Conservation (phyloP, 2,329 filamentous ascomycete species). For the Fusarium azukiicola region DNA sequence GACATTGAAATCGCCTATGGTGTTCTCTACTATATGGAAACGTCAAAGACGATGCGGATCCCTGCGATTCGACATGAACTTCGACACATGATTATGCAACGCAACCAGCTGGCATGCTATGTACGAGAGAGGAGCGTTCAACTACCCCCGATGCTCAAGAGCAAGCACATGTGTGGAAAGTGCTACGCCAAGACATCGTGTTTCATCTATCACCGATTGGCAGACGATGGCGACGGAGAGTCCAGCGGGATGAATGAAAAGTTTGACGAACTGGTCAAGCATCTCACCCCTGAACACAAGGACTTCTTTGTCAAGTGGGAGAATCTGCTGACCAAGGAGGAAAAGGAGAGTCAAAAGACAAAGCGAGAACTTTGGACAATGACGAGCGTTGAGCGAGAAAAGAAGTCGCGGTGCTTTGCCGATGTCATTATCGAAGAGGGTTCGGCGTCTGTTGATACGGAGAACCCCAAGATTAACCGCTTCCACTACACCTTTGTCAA, state of each 20-base stretch:
- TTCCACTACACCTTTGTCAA: constrained; percentile 94
- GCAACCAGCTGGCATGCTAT: constrained; percentile 93
- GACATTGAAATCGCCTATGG: constrained; percentile 95
- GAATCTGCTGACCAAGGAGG: constrained; percentile 94
- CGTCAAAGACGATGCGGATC: constrained; percentile 91
- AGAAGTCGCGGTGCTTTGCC: constrained; percentile 93
- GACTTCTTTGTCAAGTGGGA: constrained; percentile 98
- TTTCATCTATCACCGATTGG: constrained; percentile 95
- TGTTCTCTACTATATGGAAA: constrained; percentile 97
- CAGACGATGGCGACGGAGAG: constrained; percentile 90
- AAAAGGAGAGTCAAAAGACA: constrained; percentile 92
- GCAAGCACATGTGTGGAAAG: constrained; percentile 88
- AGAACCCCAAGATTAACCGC: constrained; percentile 92
- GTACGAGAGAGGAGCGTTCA: constrained; percentile 89
- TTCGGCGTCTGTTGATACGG: constrained; percentile 84
- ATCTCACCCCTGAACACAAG: constrained; percentile 87
- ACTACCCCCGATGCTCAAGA: constrained; percentile 92
- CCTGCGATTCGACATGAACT: constrained; percentile 93
- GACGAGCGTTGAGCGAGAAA: constrained; percentile 93
- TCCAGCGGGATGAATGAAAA: constrained; percentile 90
- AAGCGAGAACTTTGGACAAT: constrained; percentile 98
- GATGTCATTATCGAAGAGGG: constrained; percentile 91
- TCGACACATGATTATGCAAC: constrained; percentile 97
- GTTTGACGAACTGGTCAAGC: constrained; percentile 89
- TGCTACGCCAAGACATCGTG: constrained; percentile 96